phyloP scores from a whole-genome alignment of 768 basidiomycete species.

The Panus rudis region DNA sequence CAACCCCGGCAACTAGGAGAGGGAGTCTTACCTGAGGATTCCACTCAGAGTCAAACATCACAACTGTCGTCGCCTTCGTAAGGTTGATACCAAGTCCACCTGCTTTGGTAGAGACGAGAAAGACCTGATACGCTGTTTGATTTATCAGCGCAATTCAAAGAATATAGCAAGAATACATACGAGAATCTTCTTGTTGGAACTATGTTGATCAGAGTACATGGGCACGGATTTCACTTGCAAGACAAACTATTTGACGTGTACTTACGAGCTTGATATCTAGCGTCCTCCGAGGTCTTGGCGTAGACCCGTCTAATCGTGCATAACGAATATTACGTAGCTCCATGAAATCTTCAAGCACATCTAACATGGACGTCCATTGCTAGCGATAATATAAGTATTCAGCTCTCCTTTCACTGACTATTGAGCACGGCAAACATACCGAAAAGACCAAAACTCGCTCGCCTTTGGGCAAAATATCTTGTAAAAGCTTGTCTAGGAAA shows the following conservation, averaged over 20 bases:
- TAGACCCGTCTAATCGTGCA: slow-evolving; percentile 54
- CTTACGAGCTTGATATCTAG: slow-evolving; percentile 52
- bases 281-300: slow-evolving; percentile 44
- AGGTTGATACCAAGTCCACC: slow-evolving; percentile 78
- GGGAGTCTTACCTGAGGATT: slow-evolving; percentile 37
- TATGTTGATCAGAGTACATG: slow-evolving; percentile 16
- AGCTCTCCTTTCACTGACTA: no score
- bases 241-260: slow-evolving; percentile 1
- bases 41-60: slow-evolving; percentile 73
- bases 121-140: slow-evolving; percentile 51
- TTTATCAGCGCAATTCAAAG: background rate
- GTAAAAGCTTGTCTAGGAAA: slow-evolving; percentile 51
- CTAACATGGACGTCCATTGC: slow-evolving; percentile 66
- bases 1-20: slow-evolving; percentile 12
- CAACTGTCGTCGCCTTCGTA: slow-evolving; percentile 72
- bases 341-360: slow-evolving; percentile 64
- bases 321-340: slow-evolving; percentile 49
- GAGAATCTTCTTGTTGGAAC: slow-evolving; percentile 55
- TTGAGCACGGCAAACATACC: slow-evolving; percentile 29
- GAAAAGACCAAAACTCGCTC: slow-evolving; percentile 67
- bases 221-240: background rate
- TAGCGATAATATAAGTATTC: slow-evolving; percentile 20
- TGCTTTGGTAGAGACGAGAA: slow-evolving; percentile 63
- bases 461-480: slow-evolving; percentile 47
- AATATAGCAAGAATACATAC: slow-evolving; percentile 26